Conservation (phyloP, 179 eudicot genomes). For the Silene noctiflora region DNA sequence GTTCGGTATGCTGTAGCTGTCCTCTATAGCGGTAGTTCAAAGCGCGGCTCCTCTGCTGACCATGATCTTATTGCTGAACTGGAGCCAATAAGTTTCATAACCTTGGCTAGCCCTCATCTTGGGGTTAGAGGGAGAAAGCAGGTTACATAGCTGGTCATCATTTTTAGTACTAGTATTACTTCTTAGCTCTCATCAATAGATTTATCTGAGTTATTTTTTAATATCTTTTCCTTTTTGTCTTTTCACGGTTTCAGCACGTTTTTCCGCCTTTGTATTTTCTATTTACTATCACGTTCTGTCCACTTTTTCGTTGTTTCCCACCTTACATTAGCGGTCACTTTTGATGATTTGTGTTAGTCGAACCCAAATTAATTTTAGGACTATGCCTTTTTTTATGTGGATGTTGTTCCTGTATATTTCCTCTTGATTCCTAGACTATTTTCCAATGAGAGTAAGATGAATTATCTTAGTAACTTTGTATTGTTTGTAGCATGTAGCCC, state of each 20-base stretch:
- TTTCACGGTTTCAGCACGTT: not conserved
- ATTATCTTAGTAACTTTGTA: not conserved
- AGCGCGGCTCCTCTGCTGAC: slow-evolving; percentile 23
- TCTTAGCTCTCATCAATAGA: not conserved
- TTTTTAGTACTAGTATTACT: not conserved
- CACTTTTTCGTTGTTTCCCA: not conserved
- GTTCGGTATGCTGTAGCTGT: slow-evolving; percentile 81
- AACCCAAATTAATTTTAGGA: not conserved
- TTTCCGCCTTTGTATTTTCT: not conserved
- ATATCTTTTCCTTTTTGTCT: not conserved
- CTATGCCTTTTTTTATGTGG: not conserved
- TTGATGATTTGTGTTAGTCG: not conserved
- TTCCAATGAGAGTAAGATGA: not conserved
- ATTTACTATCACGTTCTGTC: not conserved
- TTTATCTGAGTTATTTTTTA: not conserved
- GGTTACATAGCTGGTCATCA: slow-evolving; percentile 39
- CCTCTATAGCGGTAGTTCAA: slow-evolving; percentile 48
- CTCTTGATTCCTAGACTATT: not conserved
- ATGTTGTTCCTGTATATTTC: too few relatives aligned
- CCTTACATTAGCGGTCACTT: not conserved
- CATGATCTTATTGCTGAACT: slow-evolving; percentile 69
- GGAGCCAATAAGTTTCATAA: slow-evolving; percentile 84
- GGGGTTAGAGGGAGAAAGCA: slow-evolving; percentile 97
- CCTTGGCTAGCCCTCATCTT: slow-evolving; percentile 97
- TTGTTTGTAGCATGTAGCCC: not conserved